A percentile compares a stretch with the other conserved stretches of the same genome.
phyloP scores from a whole-genome alignment of 2,329 filamentous ascomycete genomes.

The Calcarisporium arbuscula region DNA sequence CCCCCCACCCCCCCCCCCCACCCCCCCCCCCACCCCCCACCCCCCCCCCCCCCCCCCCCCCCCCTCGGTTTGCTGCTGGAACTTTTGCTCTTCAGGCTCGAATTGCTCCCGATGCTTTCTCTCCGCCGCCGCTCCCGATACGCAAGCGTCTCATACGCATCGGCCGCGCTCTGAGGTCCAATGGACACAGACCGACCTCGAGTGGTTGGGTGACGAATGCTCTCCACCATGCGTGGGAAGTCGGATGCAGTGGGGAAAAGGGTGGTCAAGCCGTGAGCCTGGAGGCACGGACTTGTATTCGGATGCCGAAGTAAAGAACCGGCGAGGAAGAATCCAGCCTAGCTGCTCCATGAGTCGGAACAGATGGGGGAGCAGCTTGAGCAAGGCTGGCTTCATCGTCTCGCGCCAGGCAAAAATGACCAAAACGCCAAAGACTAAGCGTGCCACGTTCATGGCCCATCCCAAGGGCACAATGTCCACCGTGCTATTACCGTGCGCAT shows the following conservation, averaged over 20 bases:
- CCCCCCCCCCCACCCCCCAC: too few species aligned
- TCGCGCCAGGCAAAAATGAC: slow-evolving; percentile 88
- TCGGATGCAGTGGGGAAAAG: slow-evolving; percentile 87
- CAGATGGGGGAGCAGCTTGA: slow-evolving; percentile 72
- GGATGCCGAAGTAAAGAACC: slow-evolving; percentile 86
- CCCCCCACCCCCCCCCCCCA: too few species aligned
- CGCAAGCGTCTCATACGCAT: slow-evolving; percentile 91
- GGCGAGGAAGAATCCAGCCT: slow-evolving; percentile 74
- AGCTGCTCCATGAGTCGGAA: slow-evolving; percentile 79
- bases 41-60: too few species aligned
- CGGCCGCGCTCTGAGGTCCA: slow-evolving; percentile 90
- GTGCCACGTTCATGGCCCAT: slow-evolving; percentile 52
- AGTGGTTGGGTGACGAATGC: slow-evolving; percentile 65
- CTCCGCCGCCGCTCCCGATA: slow-evolving; percentile 65
- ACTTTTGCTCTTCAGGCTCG: slow-evolving; percentile 39
- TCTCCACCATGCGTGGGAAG: slow-evolving; percentile 73
- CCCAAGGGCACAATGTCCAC: slow-evolving; percentile 64
- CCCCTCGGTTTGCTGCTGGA: too few species aligned
- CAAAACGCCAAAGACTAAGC: slow-evolving; percentile 73
- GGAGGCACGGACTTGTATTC: slow-evolving; percentile 78
- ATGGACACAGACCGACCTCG: slow-evolving; percentile 79
- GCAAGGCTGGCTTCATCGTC: slow-evolving; percentile 75
- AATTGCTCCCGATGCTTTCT: slow-evolving; percentile 49
- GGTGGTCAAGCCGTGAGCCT: slow-evolving; percentile 68
- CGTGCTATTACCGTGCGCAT: slow-evolving; percentile 44